Percentiles rank a stretch among this genome's conserved stretches.
Conservation (phyloP, 2,329 filamentous ascomycete genomes). For the Emergomyces pasteurianus region DNA sequence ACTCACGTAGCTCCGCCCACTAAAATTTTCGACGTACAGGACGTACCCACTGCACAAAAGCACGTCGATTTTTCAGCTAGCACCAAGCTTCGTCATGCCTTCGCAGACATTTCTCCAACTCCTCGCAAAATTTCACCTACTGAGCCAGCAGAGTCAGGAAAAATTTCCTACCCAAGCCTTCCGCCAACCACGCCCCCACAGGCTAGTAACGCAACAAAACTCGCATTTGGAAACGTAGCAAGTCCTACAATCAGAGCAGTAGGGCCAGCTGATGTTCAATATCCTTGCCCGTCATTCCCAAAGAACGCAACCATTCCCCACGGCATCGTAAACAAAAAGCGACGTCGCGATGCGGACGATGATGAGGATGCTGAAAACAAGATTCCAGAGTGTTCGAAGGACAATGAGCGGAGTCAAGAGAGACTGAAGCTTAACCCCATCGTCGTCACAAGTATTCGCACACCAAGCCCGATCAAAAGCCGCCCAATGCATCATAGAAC, state of each 20-base stretch:
- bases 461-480: slow-evolving; percentile 25
- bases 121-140: slow-evolving; percentile 25
- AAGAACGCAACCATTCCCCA: slow-evolving; percentile 27
- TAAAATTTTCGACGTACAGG: slow-evolving; percentile 25
- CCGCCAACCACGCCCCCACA: slow-evolving; percentile 26
- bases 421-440: slow-evolving; percentile 21
- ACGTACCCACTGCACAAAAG: slow-evolving; percentile 63
- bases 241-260: slow-evolving; percentile 32
- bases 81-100: slow-evolving; percentile 39
- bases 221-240: slow-evolving; percentile 6
- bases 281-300: slow-evolving; percentile 14
- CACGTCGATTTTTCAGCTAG: slow-evolving; percentile 70
- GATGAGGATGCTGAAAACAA: slow-evolving; percentile 24
- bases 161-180: slow-evolving; percentile 25
- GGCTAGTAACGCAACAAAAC: slow-evolving; percentile 9
- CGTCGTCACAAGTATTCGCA: slow-evolving; percentile 9
- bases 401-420: slow-evolving; percentile 23
- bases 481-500: slow-evolving; percentile 3
- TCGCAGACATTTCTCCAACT: slow-evolving; percentile 28
- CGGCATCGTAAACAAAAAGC: slow-evolving; percentile 30
- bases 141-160: slow-evolving; percentile 21
- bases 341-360: slow-evolving; percentile 23
- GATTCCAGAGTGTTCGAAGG: slow-evolving; percentile 16
- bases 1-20: slow-evolving; percentile 37
- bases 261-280: slow-evolving; percentile 19